phyloP scores from a whole-genome alignment of 129 eudicot genomes.

The Flaveria ramosissima region DNA sequence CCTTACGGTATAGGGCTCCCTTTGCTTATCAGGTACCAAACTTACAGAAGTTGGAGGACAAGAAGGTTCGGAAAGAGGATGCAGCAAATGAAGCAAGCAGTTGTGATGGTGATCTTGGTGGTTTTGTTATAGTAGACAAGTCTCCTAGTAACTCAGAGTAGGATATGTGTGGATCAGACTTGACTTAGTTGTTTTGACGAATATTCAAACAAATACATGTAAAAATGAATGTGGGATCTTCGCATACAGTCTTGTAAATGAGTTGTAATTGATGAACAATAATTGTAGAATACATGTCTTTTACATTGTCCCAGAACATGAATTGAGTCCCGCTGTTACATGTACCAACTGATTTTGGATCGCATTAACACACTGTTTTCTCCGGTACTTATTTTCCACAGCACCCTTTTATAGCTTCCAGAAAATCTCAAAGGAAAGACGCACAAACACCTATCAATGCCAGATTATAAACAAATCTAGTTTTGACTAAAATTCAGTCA shows the following conservation, averaged over 20 bases:
- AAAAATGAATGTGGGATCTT: neutral
- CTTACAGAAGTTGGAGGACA: conserved; percentile 2
- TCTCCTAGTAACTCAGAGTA: neutral
- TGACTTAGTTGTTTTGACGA: neutral
- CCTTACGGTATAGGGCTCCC: conserved; percentile 5
- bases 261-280: neutral
- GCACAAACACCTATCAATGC: no score
- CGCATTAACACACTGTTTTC: no score
- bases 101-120: conserved; percentile 16
- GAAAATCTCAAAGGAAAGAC: no score
- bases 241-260: conserved; percentile 6
- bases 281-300: conserved; percentile 3
- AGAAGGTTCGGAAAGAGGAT: conserved; percentile 19
- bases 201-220: conserved; percentile 1
- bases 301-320: conserved; percentile 1
- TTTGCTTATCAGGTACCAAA: conserved; percentile 13
- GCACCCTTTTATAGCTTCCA: no score
- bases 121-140: conserved; percentile 13
- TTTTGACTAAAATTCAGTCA: no score
- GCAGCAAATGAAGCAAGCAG: conserved; percentile 10
- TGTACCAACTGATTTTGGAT: no score
- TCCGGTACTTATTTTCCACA: no score
- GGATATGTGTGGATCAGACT: neutral
- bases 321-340: no score
- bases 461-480: no score